Conservation (phyloP, 257 asterid genomes). For the Lycium barbarum region DNA sequence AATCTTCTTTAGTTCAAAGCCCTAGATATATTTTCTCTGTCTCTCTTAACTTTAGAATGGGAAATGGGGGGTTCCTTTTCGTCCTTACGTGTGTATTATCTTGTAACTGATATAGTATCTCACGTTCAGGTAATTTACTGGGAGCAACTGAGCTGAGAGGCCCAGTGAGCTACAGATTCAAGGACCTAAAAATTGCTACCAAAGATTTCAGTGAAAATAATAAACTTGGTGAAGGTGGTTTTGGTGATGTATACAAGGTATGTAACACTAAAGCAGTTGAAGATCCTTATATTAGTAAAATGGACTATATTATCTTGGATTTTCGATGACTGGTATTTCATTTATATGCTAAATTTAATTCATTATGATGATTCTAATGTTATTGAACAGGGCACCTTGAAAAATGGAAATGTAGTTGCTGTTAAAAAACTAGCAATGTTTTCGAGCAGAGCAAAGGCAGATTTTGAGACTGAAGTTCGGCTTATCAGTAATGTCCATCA, state of each 20-base stretch:
- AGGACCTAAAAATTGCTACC: constrained; percentile 71
- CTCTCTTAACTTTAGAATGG: not conserved
- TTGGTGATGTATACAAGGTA: constrained; percentile 85
- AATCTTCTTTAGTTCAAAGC: not conserved
- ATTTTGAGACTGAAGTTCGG: constrained; percentile 80
- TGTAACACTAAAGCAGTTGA: constrained; percentile 6
- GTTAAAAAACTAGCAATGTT: constrained; percentile 66
- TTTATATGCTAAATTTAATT: not conserved
- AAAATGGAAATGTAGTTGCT: constrained; percentile 72
- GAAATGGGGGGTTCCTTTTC: not conserved
- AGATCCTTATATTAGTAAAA: not conserved
- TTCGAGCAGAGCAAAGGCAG: constrained; percentile 63
- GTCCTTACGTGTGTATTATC: not conserved
- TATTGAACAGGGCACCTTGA: constrained; percentile 64
- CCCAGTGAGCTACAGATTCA: constrained; percentile 64
- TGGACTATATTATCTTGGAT: not conserved
- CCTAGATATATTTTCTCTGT: not conserved
- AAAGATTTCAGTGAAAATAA: constrained; percentile 64
- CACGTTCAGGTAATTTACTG: constrained; percentile 55
- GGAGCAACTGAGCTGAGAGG: constrained; percentile 83
- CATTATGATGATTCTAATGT: not conserved
- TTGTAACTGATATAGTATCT: not conserved
- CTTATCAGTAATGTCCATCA: constrained; percentile 91
- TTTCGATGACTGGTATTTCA: not conserved
- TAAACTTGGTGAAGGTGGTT: constrained; percentile 86